Base-by-base conservation (phyloP, 2,329 filamentous ascomycete species). In the Chaetothyriales sp. region DNA sequence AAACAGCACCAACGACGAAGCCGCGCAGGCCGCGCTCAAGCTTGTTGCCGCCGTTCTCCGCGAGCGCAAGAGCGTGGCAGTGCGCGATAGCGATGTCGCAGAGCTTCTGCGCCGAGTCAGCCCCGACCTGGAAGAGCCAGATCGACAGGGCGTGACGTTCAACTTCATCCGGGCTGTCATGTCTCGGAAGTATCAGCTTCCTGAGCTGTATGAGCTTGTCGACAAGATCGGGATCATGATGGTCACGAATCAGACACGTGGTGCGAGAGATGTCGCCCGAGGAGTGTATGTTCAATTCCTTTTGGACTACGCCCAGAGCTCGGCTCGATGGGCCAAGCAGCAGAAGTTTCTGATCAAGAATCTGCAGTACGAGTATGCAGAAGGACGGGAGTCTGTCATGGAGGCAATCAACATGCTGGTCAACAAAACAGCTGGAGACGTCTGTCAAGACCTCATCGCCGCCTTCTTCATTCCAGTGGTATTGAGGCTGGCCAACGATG, bases 261-360 rank as follows among this genome's bases (percentile, higher is more conserved):
- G 84, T 57, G 90, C 90, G 2, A 79, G 92, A 49, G 87, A 95
- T 64, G 73, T 94, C 39, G 89, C 90, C 12, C 78, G 92, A 51
- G 87, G 87, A 18, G 84, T 87, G 12, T 98, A 93, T 67, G 84
- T 95, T 66, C 87, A 95, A 59, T 98, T 98, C 69, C 72, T 98
- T 51, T 80, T 89, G 57, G 88, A 95, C 49, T 98, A 95, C 62
- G 90, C 92, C 0, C 92, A 96, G 65, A 87, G 84, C 61, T 89
- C 88, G 66, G 84, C 81, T 55, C 78, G 92, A 12, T 93, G 92
- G 81, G 77, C 79, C 42, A 94, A 94, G 64, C 90, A 96, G 63
- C 76, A 95, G 48, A 80, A 77, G 51, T 98, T 96, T 64, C 74
- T 98, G 47, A 78, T 93, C 47, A 85, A 86, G 60, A 98, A 98